These are phyloP conservation scores for Lactifluus piperatus DNA, from an alignment of 768 basidiomycete genomes.

Conservation along the genomic window DNA sequence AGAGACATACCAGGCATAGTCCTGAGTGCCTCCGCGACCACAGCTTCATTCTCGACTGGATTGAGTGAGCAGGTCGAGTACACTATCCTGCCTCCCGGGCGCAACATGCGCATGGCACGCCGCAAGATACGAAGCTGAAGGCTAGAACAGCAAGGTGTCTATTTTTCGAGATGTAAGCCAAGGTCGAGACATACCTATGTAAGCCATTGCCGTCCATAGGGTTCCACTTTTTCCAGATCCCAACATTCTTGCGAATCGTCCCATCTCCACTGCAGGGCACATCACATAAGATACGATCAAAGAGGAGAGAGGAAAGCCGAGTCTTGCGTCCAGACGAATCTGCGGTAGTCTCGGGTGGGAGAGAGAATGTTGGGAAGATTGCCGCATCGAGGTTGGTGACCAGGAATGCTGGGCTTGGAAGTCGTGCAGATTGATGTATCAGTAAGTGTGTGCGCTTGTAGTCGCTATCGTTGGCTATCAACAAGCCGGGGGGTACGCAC, in stretches of 20 bases:
- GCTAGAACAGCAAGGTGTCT: constrained; percentile 35
- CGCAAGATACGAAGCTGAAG: constrained; percentile 88
- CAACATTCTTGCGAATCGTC: constrained; percentile 87
- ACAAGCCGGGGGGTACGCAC: constrained; percentile 70
- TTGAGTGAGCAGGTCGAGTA: constrained; percentile 98
- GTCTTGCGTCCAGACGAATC: constrained; percentile 28
- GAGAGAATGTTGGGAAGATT: constrained; percentile 61
- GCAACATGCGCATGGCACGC: constrained; percentile 86
- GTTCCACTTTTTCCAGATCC: constrained; percentile 92
- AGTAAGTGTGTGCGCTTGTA: constrained; percentile 91
- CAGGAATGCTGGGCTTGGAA: constrained; percentile 86
- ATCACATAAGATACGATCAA: constrained; percentile 92
- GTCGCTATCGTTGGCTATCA: constrained; percentile 94
- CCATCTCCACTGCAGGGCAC: constrained; percentile 98
- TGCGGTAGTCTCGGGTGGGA: constrained; percentile 28
- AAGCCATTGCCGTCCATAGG: constrained; percentile 85
- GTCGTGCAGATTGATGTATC: constrained; percentile 92
- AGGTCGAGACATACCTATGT: constrained; percentile 51
- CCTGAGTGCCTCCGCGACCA: constrained; percentile 76
- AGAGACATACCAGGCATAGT: constrained; percentile 49
- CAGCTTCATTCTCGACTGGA: constrained; percentile 96
- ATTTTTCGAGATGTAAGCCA: neutral
- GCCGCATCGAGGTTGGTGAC: constrained; percentile 96
- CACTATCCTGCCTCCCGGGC: constrained; percentile 82
- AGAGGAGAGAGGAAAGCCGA: constrained; percentile 45